Percentiles rank a stretch among this genome's conserved stretches.
Evolutionary conservation across 805 yeast genomes (phyloP).

Genomic region (Starmerella khaoyaiensis): DNA sequence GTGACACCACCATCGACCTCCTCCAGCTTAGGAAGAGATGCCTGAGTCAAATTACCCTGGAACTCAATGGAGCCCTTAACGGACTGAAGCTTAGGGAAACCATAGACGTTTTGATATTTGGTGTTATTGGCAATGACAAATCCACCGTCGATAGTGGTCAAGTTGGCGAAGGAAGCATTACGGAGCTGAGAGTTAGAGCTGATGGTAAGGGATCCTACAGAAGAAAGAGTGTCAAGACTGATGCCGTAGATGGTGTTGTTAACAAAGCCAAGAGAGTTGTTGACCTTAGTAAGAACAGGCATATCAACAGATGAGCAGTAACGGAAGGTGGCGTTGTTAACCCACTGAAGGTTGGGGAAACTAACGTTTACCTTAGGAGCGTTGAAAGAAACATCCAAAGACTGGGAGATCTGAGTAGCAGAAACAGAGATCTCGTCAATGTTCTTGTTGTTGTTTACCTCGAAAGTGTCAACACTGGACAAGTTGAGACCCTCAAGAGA

Average conservation of each 20-base stretch:
- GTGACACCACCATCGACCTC: slow-evolving; percentile 88
- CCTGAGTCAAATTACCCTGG: slow-evolving; percentile 67
- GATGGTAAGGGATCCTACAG: slow-evolving; percentile 69
- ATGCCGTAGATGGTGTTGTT: slow-evolving; percentile 44
- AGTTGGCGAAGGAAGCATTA: slow-evolving; percentile 51
- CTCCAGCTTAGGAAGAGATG: slow-evolving; percentile 57
- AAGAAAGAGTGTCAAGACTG: slow-evolving; percentile 35
- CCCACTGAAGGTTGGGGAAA: slow-evolving; percentile 52
- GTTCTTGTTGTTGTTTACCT: slow-evolving; percentile 84
- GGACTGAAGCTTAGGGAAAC: slow-evolving; percentile 58
- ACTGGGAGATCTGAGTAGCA: slow-evolving; percentile 58
- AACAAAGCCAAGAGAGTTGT: slow-evolving; percentile 71
- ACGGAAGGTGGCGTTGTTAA: slow-evolving; percentile 78
- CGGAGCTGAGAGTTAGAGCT: slow-evolving; percentile 61
- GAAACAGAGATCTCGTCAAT: slow-evolving; percentile 52
- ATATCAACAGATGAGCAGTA: slow-evolving; percentile 63
- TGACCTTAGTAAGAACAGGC: slow-evolving; percentile 53
- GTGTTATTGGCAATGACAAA: slow-evolving; percentile 80
- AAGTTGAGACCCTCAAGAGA: slow-evolving; percentile 31
- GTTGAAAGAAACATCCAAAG: slow-evolving; percentile 73
- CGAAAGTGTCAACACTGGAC: slow-evolving; percentile 27
- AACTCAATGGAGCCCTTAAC: slow-evolving; percentile 83
- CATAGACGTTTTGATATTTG: slow-evolving; percentile 47
- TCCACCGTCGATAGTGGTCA: slow-evolving; percentile 82
- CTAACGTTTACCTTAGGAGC: slow-evolving; percentile 56